Base-by-base conservation (phyloP, 2,329 filamentous ascomycete genomes). In the Penicillium sp. region DNA sequence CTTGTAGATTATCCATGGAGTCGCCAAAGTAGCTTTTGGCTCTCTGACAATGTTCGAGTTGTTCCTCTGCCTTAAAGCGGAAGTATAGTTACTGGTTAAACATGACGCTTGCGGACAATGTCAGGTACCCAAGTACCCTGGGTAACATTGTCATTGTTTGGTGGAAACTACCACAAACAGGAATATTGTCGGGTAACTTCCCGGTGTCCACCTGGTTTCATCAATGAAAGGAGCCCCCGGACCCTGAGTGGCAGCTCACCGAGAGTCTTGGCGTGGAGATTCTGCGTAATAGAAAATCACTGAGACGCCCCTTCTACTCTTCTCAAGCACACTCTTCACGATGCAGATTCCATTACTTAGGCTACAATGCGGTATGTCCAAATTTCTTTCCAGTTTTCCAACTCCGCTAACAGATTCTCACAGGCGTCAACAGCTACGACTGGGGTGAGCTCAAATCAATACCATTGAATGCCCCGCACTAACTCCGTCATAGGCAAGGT, bases 351-450 rank as follows among this genome's bases (percentile, higher is more conserved):
- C 93, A 69, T 80, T 98, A 53, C 83, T 96, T 73, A 87, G 92
- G 67, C 86, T 98, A 53, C 78, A 81, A 68, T 81, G 78, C 66
- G 85, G 85, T 88, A 75, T 67, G 75, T 67, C 25, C 54, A 27
- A 25, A 23, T 26, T n/a, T 33, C 16, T 23, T 9, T 14, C 10
- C 5, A 45, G 35, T 50, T 50, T 9, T 0, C 4, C 1, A 35
- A 19, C 13, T 29, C 6, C 19, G 14, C 53, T 58, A 23, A 55
- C 19, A 16, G 16, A 14, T 14, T 46, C n/a, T 42, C 35, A 26
- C 47, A 89, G 95, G 93, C 71, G 92, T 96, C 72, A 98, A 98
- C 78, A 97, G 93, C 77, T 99, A 99, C 75, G 95, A 97, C 80
- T 99, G 95, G 95, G 95, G 86, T 87, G 77, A 65, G 80, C 59